Evolutionary conservation across 345 rosid species (phyloP).

Genomic region (Acer campestre): DNA sequence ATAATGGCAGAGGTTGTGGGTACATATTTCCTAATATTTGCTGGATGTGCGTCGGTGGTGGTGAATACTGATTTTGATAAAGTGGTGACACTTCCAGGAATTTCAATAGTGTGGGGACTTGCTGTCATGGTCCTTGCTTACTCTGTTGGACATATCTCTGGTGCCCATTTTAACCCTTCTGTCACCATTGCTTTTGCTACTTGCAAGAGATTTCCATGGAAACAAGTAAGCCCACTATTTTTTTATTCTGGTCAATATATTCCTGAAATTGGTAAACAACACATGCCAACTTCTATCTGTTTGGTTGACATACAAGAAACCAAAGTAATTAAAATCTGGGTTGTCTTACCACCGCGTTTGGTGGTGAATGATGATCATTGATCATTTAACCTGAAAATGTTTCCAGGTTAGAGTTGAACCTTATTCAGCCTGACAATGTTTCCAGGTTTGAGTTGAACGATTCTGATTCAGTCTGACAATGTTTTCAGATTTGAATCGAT

Average conservation of each 20-base stretch:
- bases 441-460: too few species aligned
- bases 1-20: constrained; percentile 76
- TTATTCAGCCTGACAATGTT: too few species aligned
- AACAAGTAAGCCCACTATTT: constrained; percentile 45
- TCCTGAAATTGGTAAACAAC: constrained; percentile 12
- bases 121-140: constrained; percentile 83
- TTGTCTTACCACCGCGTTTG: too few species aligned
- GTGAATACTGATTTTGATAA: constrained; percentile 65
- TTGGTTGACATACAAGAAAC: background rate
- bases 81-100: constrained; percentile 72
- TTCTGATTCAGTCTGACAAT: too few species aligned
- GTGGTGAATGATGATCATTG: too few species aligned
- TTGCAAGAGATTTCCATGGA: constrained; percentile 77
- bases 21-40: constrained; percentile 87
- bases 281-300: background rate
- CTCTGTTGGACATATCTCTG: constrained; percentile 92
- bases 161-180: constrained; percentile 96
- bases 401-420: too few species aligned
- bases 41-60: constrained; percentile 82
- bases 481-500: too few species aligned
- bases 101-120: constrained; percentile 85
- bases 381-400: too few species aligned
- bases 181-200: constrained; percentile 93
- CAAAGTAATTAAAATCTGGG: background rate
- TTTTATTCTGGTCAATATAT: background rate